Conservation (phyloP, 1,284 basidiomycete genomes). For the Puccinia brachypodii region DNA sequence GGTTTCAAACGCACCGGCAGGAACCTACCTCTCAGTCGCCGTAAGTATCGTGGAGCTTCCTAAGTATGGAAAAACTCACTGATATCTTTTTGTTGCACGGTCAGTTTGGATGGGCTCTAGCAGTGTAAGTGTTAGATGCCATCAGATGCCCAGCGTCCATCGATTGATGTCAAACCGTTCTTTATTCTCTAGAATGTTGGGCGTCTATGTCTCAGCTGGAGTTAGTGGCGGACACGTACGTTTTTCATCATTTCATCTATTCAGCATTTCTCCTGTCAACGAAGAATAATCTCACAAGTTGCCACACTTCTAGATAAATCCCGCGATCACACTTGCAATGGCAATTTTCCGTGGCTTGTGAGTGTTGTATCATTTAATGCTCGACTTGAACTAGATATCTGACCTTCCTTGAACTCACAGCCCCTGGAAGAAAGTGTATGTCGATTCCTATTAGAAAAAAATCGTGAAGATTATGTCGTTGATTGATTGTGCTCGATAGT, state of each 20-base stretch:
- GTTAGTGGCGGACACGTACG: slow-evolving; percentile 47
- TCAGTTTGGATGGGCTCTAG: slow-evolving; percentile 45
- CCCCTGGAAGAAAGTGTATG: slow-evolving; percentile 47
- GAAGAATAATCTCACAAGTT: not conserved
- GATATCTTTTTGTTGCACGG: not conserved
- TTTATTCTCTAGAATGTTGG: slow-evolving; percentile 14
- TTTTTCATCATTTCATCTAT: not conserved
- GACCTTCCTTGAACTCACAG: not conserved
- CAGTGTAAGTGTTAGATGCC: slow-evolving; percentile 23
- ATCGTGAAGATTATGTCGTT: not conserved
- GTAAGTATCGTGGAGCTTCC: not conserved
- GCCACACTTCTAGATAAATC: slow-evolving; percentile 29
- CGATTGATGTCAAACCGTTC: not conserved
- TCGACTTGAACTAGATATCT: not conserved
- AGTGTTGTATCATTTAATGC: not conserved
- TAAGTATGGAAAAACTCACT: not conserved
- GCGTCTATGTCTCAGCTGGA: slow-evolving; percentile 31
- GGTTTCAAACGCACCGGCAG: slow-evolving; percentile 8
- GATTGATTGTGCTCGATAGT: not conserved
- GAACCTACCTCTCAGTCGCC: slow-evolving; percentile 26
- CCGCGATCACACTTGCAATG: slow-evolving; percentile 37
- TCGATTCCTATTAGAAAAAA: not conserved
- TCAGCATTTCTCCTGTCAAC: not conserved
- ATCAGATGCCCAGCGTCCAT: not conserved
- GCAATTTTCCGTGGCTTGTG: slow-evolving; percentile 40